A percentile compares a stretch with the other conserved stretches of the same genome.
phyloP scores from a whole-genome alignment of 805 yeast species.

The Saccharomycopsis sp. region DNA sequence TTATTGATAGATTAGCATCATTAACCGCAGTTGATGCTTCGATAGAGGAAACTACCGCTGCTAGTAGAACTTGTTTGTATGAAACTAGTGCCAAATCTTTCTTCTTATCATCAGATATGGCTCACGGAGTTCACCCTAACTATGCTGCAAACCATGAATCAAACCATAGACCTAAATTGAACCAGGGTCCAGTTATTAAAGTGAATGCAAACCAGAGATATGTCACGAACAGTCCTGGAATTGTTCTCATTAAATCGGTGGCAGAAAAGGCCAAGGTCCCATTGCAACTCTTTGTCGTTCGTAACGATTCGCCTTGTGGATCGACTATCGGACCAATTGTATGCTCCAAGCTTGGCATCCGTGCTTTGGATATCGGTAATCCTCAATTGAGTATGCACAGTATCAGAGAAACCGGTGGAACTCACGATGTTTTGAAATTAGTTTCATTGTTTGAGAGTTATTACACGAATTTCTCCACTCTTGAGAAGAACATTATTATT shows the following conservation, averaged over 20 bases:
- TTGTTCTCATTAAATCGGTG: slow-evolving; percentile 64
- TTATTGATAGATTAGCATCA: slow-evolving; percentile 59
- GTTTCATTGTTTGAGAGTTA: slow-evolving; percentile 56
- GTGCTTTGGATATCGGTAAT: slow-evolving; percentile 85
- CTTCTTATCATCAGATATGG: slow-evolving; percentile 89
- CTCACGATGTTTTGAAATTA: slow-evolving; percentile 61
- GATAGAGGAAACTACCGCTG: background rate
- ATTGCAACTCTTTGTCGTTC: slow-evolving; percentile 84
- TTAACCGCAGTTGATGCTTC: slow-evolving; percentile 31
- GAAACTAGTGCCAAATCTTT: slow-evolving; percentile 72
- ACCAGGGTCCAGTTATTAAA: slow-evolving; percentile 88
- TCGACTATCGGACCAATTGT: slow-evolving; percentile 94
- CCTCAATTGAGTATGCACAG: slow-evolving; percentile 94
- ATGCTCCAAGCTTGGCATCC: slow-evolving; percentile 78
- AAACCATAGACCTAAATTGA: slow-evolving; percentile 72
- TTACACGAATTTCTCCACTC: slow-evolving; percentile 40
- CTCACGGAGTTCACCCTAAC: slow-evolving; percentile 96
- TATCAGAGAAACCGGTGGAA: slow-evolving; percentile 85
- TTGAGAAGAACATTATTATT: slow-evolving; percentile 40
- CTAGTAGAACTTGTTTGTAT: slow-evolving; percentile 32
- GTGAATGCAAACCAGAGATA: slow-evolving; percentile 93
- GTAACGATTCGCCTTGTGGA: slow-evolving; percentile 92
- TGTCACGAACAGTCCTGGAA: slow-evolving; percentile 88
- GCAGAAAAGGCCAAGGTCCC: slow-evolving; percentile 72
- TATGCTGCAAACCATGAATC: slow-evolving; percentile 71